A percentile compares a stretch with the other conserved stretches of the same genome.
phyloP scores from a whole-genome alignment of 1,284 basidiomycete genomes.

The Ceraceosorus guamensis region DNA sequence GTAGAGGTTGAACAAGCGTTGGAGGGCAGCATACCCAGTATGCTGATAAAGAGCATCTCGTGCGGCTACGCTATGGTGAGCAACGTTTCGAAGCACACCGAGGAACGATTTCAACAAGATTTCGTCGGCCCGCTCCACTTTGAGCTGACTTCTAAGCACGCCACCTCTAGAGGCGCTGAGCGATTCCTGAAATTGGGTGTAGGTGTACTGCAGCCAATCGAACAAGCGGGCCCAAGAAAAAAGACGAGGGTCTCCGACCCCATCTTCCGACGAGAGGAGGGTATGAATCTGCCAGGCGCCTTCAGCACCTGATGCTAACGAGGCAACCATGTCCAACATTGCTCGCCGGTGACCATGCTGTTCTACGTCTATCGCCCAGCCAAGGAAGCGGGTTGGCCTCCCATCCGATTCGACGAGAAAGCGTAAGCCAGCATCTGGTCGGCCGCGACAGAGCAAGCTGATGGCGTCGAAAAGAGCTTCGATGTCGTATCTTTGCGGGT shows the following conservation, averaged over 20 bases:
- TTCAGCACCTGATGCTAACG: slow-evolving; percentile 36
- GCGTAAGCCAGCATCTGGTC: slow-evolving; percentile 35
- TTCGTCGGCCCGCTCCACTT: slow-evolving; percentile 56
- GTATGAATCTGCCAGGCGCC: slow-evolving; percentile 42
- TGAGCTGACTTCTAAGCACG: slow-evolving; percentile 51
- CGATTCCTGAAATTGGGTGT: too few relatives aligned
- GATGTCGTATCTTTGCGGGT: slow-evolving; percentile 38
- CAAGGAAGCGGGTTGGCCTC: slow-evolving; percentile 51
- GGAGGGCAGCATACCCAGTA: slow-evolving; percentile 63
- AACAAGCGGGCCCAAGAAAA: slow-evolving; percentile 44
- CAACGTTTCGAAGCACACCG: slow-evolving; percentile 70
- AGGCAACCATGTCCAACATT: slow-evolving; percentile 42
- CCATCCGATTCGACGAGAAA: slow-evolving; percentile 35
- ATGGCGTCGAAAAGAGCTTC: slow-evolving; percentile 45
- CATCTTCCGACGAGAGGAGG: slow-evolving; percentile 19
- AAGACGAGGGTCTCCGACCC: slow-evolving; percentile 25
- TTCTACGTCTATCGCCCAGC: slow-evolving; percentile 46
- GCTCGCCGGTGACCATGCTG: slow-evolving; percentile 44
- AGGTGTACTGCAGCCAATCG: slow-evolving; percentile 45
- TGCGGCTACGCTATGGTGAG: slow-evolving; percentile 68
- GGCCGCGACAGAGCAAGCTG: slow-evolving; percentile 33
- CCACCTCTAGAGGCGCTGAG: slow-evolving; percentile 37
- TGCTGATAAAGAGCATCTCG: slow-evolving; percentile 72
- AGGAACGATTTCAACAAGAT: slow-evolving; percentile 76
- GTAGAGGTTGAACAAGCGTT: slow-evolving; percentile 58